phyloP scores from a whole-genome alignment of 768 basidiomycete genomes.

The Rhizopogon salebrosus region DNA sequence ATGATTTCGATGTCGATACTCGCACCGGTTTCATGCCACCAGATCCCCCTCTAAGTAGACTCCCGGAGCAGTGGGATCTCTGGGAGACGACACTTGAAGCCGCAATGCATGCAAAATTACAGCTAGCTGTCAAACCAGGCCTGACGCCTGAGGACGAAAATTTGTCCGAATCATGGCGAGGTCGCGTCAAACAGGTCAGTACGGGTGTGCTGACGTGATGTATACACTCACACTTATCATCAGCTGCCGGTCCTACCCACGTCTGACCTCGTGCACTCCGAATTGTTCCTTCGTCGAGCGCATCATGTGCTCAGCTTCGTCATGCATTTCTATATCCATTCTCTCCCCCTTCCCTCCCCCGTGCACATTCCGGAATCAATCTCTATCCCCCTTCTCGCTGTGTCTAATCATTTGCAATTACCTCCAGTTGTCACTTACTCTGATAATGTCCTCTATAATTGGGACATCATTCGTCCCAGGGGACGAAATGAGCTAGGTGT shows the following conservation, averaged over 20 bases:
- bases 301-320: conserved; percentile 72
- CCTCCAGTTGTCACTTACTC: conserved; percentile 90
- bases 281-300: conserved; percentile 59
- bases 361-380: conserved; percentile 66
- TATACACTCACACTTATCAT: conserved; percentile 3
- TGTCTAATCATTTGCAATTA: conserved; percentile 66
- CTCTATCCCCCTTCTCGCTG: conserved; percentile 68
- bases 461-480: conserved; percentile 36
- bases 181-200: conserved; percentile 43
- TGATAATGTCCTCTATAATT: conserved; percentile 90
- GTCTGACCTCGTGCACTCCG: conserved; percentile 40
- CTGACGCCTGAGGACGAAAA: conserved; percentile 31
- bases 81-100: conserved; percentile 67
- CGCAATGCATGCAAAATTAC: conserved; percentile 44
- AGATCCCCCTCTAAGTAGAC: conserved; percentile 56
- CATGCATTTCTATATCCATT: conserved; percentile 75
- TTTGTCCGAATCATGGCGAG: conserved; percentile 50
- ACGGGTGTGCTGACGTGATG: not conserved
- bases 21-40: conserved; percentile 91
- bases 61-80: conserved; percentile 56
- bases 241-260: conserved; percentile 55
- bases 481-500: conserved; percentile 16
- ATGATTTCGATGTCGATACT: conserved; percentile 91
- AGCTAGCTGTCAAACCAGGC: conserved; percentile 46
- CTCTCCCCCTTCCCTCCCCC: conserved; percentile 42